These are phyloP conservation scores for Mycena galopus DNA, from an alignment of 768 basidiomycete species.

Conservation along the genomic window DNA sequence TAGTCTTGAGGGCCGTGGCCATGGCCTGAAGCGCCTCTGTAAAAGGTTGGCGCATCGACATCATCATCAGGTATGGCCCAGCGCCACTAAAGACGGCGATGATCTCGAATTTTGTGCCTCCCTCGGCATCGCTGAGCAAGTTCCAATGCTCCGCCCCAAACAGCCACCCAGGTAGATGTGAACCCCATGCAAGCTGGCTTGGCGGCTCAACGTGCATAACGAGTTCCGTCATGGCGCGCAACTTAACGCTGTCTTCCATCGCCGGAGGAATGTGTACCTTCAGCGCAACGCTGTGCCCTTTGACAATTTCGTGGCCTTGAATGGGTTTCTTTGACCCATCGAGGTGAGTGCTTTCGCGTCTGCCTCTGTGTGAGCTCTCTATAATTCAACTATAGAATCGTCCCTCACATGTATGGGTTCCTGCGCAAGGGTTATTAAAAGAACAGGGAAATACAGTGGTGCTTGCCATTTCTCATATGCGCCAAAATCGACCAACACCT, in stretches of 20 bases:
- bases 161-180: slow-evolving; percentile 8
- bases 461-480: slow-evolving; percentile 12
- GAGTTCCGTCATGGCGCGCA: slow-evolving; percentile 16
- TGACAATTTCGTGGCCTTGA: neutral
- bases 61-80: neutral
- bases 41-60: slow-evolving; percentile 5
- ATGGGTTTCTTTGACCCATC: neutral
- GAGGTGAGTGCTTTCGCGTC: slow-evolving; percentile 18
- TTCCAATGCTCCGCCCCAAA: slow-evolving; percentile 23
- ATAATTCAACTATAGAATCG: neutral
- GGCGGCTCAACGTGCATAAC: slow-evolving; percentile 14
- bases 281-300: slow-evolving; percentile 6
- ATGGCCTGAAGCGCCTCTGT: slow-evolving; percentile 3
- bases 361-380: neutral
- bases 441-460: neutral
- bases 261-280: slow-evolving; percentile 25
- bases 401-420: slow-evolving; percentile 21
- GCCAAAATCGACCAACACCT: slow-evolving; percentile 16
- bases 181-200: slow-evolving; percentile 24
- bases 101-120: slow-evolving; percentile 24
- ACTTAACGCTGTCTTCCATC: slow-evolving; percentile 28
- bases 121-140: slow-evolving; percentile 26
- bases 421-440: neutral
- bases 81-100: slow-evolving; percentile 18
- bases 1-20: slow-evolving; percentile 18